Conservation (phyloP, 1,139 yeast species). For the Yamadazyma sp. region DNA sequence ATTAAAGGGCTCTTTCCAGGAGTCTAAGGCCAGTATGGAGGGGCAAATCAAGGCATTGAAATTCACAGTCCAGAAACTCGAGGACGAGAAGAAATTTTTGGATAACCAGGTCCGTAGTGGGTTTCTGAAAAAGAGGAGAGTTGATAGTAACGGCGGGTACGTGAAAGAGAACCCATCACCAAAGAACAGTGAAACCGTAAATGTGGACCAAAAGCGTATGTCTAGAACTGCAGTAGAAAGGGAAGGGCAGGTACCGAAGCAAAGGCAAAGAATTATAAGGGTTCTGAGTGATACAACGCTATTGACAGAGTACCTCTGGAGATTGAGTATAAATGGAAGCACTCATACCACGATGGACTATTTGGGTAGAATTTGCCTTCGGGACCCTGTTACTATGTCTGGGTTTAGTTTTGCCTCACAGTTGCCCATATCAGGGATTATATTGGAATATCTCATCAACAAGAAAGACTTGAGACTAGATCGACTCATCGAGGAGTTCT, state of each 20-base stretch:
- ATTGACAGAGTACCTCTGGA: slow-evolving; percentile 39
- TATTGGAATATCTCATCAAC: slow-evolving; percentile 38
- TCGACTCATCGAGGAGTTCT: slow-evolving; percentile 37
- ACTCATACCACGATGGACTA: slow-evolving; percentile 47
- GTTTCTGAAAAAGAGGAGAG: slow-evolving; percentile 18
- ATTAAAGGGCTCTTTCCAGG: slow-evolving; percentile 35
- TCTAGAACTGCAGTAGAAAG: neutral
- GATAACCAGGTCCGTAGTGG: slow-evolving; percentile 37
- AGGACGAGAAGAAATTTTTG: slow-evolving; percentile 72
- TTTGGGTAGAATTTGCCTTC: slow-evolving; percentile 48
- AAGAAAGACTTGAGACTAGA: slow-evolving; percentile 47
- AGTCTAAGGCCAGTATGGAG: slow-evolving; percentile 32
- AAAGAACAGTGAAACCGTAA: neutral
- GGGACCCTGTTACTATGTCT: slow-evolving; percentile 27
- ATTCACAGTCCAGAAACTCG: slow-evolving; percentile 52
- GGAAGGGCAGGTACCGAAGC: neutral
- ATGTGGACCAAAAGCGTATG: neutral
- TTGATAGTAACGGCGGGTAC: slow-evolving; percentile 2
- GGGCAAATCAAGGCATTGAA: slow-evolving; percentile 43
- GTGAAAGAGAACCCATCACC: neutral
- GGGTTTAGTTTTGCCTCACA: slow-evolving; percentile 28
- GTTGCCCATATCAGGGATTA: slow-evolving; percentile 31
- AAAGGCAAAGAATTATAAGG: slow-evolving; percentile 18
- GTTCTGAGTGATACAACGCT: slow-evolving; percentile 35
- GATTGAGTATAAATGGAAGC: slow-evolving; percentile 50